phyloP scores from a whole-genome alignment of 306 rosid genomes.

The Dryas octopetala region DNA sequence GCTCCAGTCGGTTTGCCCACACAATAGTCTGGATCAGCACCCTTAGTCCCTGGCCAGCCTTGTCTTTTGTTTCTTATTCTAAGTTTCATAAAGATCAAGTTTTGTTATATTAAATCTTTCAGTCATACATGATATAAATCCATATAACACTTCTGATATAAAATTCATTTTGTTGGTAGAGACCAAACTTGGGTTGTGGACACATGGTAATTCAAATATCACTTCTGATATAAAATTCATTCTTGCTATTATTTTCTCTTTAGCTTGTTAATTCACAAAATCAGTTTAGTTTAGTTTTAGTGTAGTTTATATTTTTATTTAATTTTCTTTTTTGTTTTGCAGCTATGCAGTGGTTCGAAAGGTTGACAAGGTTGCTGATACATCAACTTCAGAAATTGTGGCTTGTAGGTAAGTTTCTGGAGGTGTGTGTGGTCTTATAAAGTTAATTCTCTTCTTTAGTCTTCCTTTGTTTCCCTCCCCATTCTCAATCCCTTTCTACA shows the following conservation, averaged over 20 bases:
- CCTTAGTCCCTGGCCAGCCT: not conserved
- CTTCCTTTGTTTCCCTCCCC: not conserved
- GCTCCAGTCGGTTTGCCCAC: not conserved
- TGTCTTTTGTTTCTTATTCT: conserved; percentile 1
- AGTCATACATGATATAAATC: no score
- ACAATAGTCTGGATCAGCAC: not conserved
- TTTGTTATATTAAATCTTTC: not conserved
- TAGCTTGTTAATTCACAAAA: conserved; percentile 7
- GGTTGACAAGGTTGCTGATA: conserved; percentile 57
- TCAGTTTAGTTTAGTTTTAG: not conserved
- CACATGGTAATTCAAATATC: not conserved
- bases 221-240: not conserved
- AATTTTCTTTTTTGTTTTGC: conserved; percentile 31
- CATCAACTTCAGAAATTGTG: conserved; percentile 63
- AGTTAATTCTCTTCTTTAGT: conserved; percentile 3
- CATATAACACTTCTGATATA: no score
- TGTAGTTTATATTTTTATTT: no score
- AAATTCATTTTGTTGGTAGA: not conserved
- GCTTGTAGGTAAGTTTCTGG: conserved; percentile 66
- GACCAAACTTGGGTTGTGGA: not conserved
- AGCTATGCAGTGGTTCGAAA: conserved; percentile 77
- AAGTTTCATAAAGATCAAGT: not conserved
- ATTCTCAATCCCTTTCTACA: not conserved
- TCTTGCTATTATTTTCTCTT: not conserved
- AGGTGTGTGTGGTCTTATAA: not conserved